A percentile compares a stretch with the other conserved stretches of the same genome.
Conservation (phyloP, 441 rosid species). For the Brassica balearica region DNA sequence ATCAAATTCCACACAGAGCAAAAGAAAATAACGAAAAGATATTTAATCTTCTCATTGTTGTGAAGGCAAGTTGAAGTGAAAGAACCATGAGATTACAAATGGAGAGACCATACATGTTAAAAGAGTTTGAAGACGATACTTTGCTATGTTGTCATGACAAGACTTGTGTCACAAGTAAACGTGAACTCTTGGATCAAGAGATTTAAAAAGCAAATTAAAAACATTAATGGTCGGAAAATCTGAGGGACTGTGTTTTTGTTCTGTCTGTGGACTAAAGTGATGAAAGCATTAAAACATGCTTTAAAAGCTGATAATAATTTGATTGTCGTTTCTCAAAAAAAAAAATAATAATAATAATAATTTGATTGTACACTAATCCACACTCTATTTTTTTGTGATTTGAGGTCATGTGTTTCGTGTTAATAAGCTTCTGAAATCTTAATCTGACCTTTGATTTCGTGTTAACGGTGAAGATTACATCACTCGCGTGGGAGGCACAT, state of each 20-base stretch:
- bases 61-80: too few species aligned
- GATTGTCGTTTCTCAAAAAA: slow-evolving; percentile 20
- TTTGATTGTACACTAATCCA: slow-evolving; percentile 45
- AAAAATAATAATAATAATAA: background rate
- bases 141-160: too few species aligned
- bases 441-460: slow-evolving; percentile 20
- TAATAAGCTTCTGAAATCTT: background rate
- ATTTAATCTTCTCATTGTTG: too few species aligned
- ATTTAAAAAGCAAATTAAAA: background rate
- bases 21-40: slow-evolving; percentile 16
- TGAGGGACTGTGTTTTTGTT: slow-evolving; percentile 37
- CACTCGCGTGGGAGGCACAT: slow-evolving; percentile 31
- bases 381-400: slow-evolving; percentile 38
- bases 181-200: too few species aligned
- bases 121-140: too few species aligned
- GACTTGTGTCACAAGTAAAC: too few species aligned
- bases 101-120: too few species aligned
- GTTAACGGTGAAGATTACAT: slow-evolving; percentile 10
- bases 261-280: slow-evolving; percentile 40
- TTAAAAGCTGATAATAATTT: slow-evolving; percentile 39
- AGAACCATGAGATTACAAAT: too few species aligned
- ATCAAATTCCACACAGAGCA: slow-evolving; percentile 45
- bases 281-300: slow-evolving; percentile 31
- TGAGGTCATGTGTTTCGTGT: slow-evolving; percentile 27
- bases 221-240: slow-evolving; percentile 28